Evolutionary conservation across 164 flowering plant genomes (phyloP), one percentile per base, ranked within the genome.

Genomic region (Cinnamomum chago): DNA sequence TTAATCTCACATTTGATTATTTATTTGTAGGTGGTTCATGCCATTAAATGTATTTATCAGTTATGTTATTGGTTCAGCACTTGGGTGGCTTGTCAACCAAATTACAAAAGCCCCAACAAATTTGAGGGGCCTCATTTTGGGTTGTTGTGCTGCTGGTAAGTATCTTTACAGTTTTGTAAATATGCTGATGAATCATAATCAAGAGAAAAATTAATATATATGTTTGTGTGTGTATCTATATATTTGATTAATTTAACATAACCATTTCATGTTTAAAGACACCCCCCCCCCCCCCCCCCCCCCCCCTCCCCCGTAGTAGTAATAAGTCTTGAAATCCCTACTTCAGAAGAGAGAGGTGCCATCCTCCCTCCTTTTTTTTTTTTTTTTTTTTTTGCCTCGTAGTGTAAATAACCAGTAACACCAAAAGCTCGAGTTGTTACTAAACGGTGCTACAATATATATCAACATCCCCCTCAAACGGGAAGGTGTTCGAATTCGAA

Each of bases 11-110:
- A 40, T 40, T 9, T 40, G 47, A 14, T 50, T 18, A 20, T 65
- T 66, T 4, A 65, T 52, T 74, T 76, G 67, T 71, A 94, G 98
- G 93, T 94, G 98, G 98, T 94, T 87, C 84, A 94, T 94, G 98
- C 98, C 97, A 11, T 10, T 92, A 68, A 94, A 94, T 76, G 81
- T 92, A 50, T 86, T 90, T 30, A 13, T 89, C 73, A 88, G 96
- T 11, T 89, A 85, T 70, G 70, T 94, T 11, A 67, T 86, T 77
- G 98, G 98, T 25, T 89, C 95, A 0, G 70, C 72, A 15, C 85
- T 94, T 72, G 98, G 96, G 52, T 87, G 92, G 94, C 64, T 86
- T 0, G 78, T 94, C 28, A 73, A 85, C 52, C 83, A 74, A 72
- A 33, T 89, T 18, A 86, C 93, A 30, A 86, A 76, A 71, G 67